These are phyloP conservation scores for Volvox reticuliferus DNA, from an alignment of 139 green algal genomes.

Conservation along the genomic window DNA sequence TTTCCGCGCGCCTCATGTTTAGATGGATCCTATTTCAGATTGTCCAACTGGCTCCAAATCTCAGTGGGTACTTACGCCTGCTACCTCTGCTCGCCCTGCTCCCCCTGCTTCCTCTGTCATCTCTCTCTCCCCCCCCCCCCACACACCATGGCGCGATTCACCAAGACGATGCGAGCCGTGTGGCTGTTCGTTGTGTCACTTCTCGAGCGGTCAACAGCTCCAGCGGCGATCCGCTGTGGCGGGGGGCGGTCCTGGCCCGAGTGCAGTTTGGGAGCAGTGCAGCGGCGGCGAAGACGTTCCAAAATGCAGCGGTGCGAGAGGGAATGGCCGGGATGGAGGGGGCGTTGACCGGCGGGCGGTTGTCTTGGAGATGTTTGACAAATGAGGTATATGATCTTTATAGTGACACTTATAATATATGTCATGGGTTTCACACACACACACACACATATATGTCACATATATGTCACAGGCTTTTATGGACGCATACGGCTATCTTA, in stretches of 20 bases:
- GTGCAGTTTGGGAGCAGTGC: neutral
- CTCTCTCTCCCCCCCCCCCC: no score
- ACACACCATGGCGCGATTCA: no score
- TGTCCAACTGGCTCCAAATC: no score
- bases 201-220: neutral
- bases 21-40: no score
- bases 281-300: slow-evolving; percentile 5
- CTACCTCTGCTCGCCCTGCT: neutral
- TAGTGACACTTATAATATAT: no score
- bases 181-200: neutral
- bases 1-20: no score
- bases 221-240: neutral
- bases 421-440: no score
- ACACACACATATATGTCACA: no score
- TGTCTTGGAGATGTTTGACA: neutral
- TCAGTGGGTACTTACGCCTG: neutral
- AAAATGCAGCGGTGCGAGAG: neutral
- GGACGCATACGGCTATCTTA: no score
- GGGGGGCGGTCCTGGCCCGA: neutral
- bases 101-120: neutral
- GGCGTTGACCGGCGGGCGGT: neutral
- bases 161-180: neutral
- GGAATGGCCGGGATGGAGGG: neutral
- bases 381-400: no score
- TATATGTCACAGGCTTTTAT: no score